These are phyloP conservation scores for Papiliotrema flavescens DNA, from an alignment of 1,284 basidiomycete genomes.

Conservation along the genomic window DNA sequence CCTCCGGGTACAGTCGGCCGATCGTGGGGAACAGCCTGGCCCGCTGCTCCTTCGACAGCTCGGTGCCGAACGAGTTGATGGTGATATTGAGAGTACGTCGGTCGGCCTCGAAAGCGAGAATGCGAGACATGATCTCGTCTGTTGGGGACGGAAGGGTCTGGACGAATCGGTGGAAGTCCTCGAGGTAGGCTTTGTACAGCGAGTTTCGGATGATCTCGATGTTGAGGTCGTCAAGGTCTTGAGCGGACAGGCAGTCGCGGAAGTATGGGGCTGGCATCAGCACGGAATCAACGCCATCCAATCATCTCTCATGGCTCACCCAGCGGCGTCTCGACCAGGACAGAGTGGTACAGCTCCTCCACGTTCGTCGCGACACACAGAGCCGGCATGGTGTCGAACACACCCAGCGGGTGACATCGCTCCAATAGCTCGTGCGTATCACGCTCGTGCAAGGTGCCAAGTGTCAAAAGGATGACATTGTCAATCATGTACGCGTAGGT, in stretches of 20 bases:
- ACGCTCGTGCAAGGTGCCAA: constrained; percentile 93
- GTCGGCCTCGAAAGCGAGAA: constrained; percentile 95
- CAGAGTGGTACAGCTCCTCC: constrained; percentile 97
- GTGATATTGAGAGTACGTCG: constrained; percentile 96
- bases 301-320: constrained; percentile 55
- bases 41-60: constrained; percentile 90
- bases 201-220: constrained; percentile 99
- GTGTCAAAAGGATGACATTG: constrained; percentile 96
- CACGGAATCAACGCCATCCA: neutral
- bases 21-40: constrained; percentile 94
- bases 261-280: constrained; percentile 81
- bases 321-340: constrained; percentile 94
- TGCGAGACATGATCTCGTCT: constrained; percentile 79
- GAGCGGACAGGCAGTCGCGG: constrained; percentile 88
- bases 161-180: constrained; percentile 90
- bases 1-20: constrained; percentile 89
- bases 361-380: constrained; percentile 98
- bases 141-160: constrained; percentile 77
- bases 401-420: constrained; percentile 93
- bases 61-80: constrained; percentile 97
- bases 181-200: constrained; percentile 99
- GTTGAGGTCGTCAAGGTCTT: constrained; percentile 97
- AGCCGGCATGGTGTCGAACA: constrained; percentile 98
- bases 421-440: constrained; percentile 96
- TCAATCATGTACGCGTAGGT: constrained; percentile 99